Evolutionary conservation across 495 filamentous ascomycete species (phyloP).

Genomic region (Ramalina intermedia): DNA sequence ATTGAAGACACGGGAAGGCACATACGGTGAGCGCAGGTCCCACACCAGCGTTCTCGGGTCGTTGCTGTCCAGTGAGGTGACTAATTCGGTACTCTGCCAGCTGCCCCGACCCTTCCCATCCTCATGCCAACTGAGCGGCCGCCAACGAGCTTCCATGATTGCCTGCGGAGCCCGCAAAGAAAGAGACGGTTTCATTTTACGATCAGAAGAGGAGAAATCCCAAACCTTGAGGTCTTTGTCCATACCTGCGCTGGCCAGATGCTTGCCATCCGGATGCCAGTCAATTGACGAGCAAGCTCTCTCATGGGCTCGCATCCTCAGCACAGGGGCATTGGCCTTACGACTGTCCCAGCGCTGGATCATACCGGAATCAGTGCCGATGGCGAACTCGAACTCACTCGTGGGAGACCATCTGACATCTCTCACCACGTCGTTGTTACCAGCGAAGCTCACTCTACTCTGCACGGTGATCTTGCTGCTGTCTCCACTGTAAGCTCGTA

Average conservation of each 20-base stretch:
- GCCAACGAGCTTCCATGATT: conserved; percentile 70
- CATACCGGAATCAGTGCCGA: conserved; percentile 72
- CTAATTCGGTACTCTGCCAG: conserved; percentile 53
- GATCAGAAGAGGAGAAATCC: conserved; percentile 69
- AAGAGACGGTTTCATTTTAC: conserved; percentile 60
- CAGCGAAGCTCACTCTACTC: conserved; percentile 41
- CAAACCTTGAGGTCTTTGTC: conserved; percentile 84
- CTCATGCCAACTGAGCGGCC: conserved; percentile 62
- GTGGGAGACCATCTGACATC: conserved; percentile 82
- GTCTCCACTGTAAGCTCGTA: conserved; percentile 38
- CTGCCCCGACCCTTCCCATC: conserved; percentile 47
- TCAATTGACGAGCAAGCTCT: conserved; percentile 69
- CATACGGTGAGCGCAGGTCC: conserved; percentile 76
- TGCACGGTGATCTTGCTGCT: conserved; percentile 35
- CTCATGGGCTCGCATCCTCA: conserved; percentile 76
- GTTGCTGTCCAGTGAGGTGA: conserved; percentile 51
- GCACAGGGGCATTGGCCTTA: conserved; percentile 37
- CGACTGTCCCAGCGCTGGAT: conserved; percentile 61
- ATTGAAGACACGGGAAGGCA: conserved; percentile 77
- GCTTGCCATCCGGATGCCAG: conserved; percentile 92
- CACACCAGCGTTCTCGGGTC: conserved; percentile 70
- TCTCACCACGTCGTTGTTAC: conserved; percentile 65
- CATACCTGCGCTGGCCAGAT: conserved; percentile 68
- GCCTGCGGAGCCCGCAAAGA: conserved; percentile 49
- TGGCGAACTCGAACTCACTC: conserved; percentile 75